These are phyloP conservation scores for Jatropha multifida DNA, from an alignment of 441 rosid genomes.

Conservation along the genomic window DNA sequence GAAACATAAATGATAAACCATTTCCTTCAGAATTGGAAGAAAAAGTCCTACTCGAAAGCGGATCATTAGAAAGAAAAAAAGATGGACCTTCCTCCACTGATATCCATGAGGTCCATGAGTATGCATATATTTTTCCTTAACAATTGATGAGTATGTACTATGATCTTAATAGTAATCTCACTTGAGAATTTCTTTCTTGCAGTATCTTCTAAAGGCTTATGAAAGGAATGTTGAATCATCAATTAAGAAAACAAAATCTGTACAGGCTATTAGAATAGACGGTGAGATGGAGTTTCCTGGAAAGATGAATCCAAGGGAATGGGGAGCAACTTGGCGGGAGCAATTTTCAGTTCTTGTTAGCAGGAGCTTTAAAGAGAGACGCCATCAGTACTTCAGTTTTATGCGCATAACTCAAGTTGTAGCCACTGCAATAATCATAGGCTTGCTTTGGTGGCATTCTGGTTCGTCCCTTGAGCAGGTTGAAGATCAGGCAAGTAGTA, in stretches of 20 bases:
- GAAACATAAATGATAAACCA: slow-evolving; percentile 9
- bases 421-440: slow-evolving; percentile 11
- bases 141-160: not conserved
- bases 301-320: not conserved
- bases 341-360: slow-evolving; percentile 14
- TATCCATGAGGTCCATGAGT: slow-evolving; percentile 12
- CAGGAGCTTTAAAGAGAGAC: slow-evolving; percentile 20
- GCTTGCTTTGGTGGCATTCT: slow-evolving; percentile 19
- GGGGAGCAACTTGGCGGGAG: slow-evolving; percentile 13
- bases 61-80: not conserved
- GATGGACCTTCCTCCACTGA: not conserved
- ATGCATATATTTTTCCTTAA: not conserved
- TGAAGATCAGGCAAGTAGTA: slow-evolving; percentile 15
- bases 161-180: no score
- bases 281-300: not conserved
- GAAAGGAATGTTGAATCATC: not conserved
- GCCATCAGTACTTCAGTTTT: slow-evolving; percentile 14
- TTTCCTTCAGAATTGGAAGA: slow-evolving; percentile 3
- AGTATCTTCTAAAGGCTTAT: slow-evolving; percentile 18
- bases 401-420: slow-evolving; percentile 13
- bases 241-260: not conserved
- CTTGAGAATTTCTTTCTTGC: not conserved
- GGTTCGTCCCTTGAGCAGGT: not conserved
- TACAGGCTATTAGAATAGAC: not conserved
- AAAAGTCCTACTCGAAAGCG: not conserved